Base-by-base conservation (phyloP, 306 rosid genomes). In the Carpinus viminea region DNA sequence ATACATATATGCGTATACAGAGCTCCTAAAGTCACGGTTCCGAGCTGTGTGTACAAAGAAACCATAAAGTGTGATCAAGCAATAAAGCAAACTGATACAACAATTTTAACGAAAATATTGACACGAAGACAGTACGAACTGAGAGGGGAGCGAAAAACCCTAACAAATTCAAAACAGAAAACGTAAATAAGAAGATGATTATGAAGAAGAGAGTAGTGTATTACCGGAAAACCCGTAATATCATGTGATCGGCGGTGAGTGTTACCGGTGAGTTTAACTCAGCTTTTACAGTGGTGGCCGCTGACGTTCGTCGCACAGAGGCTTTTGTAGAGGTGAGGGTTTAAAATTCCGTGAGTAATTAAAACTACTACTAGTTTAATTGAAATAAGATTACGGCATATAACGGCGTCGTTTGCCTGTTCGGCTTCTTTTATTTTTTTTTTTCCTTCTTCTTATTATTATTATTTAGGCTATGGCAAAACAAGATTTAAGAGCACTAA, bases 231-330 rank as follows among this genome's bases (percentile, higher is more conserved):
- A 2, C 3, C 28, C 17, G 68, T 6, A 61, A 72, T 24, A 24
- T 45, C 48, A 16, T 43, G 72, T 15, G 72, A 78, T 68, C 31
- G 51, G 51, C 16, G 28, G 26, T n/a, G 7, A 41, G n/a, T 0
- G 76, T 7, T 16, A 74, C 48, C 72, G 65, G 76, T 41, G 48
- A 71, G 48, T 12, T 59, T 38, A 66, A 45, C 48, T 17, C 71
- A 66, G 71, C 71, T 17, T 66, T 66, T 36, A 0, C 41, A 72
- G 15, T 50, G 73, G 16, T 26, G 34, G 24, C 43, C 34, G 26
- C 20, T 50, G n/a, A 57, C 18, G 38, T 12, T 43, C 17, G 47
- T 9, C 24, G 56, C 47, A 47, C 4, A 78, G 46, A 15, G 62
- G 20, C 11, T 45, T 18, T 18, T 9, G 12, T 41, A 41, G 31